A percentile compares a stretch with the other conserved stretches of the same genome.
These are phyloP conservation scores for Cyclocybe cylindracea DNA, from an alignment of 768 basidiomycete species.

Conservation along the genomic window DNA sequence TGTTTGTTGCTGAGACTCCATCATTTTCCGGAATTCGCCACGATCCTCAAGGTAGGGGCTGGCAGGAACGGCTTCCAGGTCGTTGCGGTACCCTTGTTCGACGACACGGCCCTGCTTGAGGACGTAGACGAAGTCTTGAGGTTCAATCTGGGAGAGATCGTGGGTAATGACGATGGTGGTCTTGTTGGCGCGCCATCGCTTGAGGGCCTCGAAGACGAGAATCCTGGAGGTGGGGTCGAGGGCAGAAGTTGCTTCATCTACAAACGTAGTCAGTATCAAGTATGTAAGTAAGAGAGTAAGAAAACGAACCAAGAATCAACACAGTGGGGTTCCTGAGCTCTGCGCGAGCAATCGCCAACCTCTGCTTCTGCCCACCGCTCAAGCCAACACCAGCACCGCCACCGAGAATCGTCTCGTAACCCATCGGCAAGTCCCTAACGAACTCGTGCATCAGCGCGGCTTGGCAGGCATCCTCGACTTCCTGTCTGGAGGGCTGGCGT, in stretches of 20 bases:
- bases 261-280: constrained; percentile 31
- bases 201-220: constrained; percentile 76
- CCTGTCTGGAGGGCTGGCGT: constrained; percentile 48
- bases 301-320: constrained; percentile 76
- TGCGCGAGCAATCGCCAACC: constrained; percentile 87
- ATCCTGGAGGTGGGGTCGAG: constrained; percentile 87
- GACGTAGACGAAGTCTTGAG: constrained; percentile 88
- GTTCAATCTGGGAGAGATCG: constrained; percentile 81
- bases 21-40: constrained; percentile 77
- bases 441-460: constrained; percentile 89
- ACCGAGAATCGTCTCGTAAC: constrained; percentile 84
- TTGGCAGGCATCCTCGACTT: constrained; percentile 83
- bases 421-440: constrained; percentile 77
- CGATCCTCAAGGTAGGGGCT: constrained; percentile 18
- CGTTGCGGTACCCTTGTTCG: constrained; percentile 85
- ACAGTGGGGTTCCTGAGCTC: constrained; percentile 84
- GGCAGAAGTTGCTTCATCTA: constrained; percentile 82
- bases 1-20: constrained; percentile 50
- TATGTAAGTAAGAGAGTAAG: background rate
- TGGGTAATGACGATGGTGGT: constrained; percentile 96
- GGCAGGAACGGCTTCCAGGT: constrained; percentile 56
- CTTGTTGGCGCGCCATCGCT: constrained; percentile 68
- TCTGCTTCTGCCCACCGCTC: constrained; percentile 91
- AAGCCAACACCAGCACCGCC: constrained; percentile 62
- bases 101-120: constrained; percentile 78